Conservation (phyloP, 768 basidiomycete genomes). For the Stropharia rugosoannulata region DNA sequence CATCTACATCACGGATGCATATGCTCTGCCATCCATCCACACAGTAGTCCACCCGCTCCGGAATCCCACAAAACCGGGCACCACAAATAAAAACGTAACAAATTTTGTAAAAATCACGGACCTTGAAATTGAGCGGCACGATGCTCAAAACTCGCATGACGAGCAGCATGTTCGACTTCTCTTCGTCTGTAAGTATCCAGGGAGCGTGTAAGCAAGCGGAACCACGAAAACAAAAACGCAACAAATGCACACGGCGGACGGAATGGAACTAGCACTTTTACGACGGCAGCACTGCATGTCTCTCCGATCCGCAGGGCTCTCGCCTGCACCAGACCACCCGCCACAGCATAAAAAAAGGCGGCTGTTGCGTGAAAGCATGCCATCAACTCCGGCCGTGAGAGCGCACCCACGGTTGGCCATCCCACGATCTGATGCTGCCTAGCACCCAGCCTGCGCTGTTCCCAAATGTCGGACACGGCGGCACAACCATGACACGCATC, state of each 20-base stretch:
- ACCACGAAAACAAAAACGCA: too few relatives aligned
- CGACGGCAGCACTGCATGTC: too few relatives aligned
- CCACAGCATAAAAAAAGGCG: background rate
- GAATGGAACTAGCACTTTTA: background rate
- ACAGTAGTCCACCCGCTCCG: too few relatives aligned
- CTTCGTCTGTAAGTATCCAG: conserved; percentile 61
- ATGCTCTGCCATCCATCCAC: too few relatives aligned
- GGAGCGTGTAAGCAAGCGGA: background rate
- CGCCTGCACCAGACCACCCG: too few relatives aligned
- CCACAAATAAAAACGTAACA: too few relatives aligned
- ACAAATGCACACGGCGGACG: background rate
- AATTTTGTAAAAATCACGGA: conserved; percentile 31
- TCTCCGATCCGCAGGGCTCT: too few relatives aligned
- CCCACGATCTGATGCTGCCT: background rate
- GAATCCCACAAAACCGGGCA: too few relatives aligned
- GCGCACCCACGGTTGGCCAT: background rate
- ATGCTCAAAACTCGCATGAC: conserved; percentile 97
- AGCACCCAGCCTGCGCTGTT: too few relatives aligned
- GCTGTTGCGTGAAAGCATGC: too few relatives aligned
- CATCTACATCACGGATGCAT: too few relatives aligned
- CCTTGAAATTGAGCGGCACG: conserved; percentile 93
- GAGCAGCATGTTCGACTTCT: conserved; percentile 91
- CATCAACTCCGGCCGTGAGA: background rate
- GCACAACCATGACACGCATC: background rate
- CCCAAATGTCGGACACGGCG: too few relatives aligned